phyloP scores from a whole-genome alignment of 2,329 filamentous ascomycete genomes.

The Xylariaceae sp. region DNA sequence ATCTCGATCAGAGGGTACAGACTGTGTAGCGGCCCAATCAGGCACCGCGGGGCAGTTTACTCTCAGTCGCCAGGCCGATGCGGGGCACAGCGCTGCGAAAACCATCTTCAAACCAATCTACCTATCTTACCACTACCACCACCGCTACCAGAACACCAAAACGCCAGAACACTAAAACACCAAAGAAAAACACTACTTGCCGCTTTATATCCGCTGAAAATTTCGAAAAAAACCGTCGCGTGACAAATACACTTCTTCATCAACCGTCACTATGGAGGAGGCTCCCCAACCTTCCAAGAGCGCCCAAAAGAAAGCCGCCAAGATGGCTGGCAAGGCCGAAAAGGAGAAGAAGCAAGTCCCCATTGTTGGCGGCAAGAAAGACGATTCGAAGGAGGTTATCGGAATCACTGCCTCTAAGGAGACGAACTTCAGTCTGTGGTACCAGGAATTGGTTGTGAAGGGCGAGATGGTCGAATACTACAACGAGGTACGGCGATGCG shows the following conservation, averaged over 20 bases:
- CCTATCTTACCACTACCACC: not conserved
- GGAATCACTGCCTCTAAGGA: conserved; percentile 39
- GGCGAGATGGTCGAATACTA: conserved; percentile 98
- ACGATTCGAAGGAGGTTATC: conserved; percentile 57
- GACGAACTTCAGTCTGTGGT: conserved; percentile 83
- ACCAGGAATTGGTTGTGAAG: conserved; percentile 95
- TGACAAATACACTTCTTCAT: not conserved
- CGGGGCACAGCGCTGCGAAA: conserved; percentile 9
- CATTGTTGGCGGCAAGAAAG: conserved; percentile 53
- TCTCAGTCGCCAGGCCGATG: conserved; percentile 7
- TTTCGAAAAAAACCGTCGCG: not conserved
- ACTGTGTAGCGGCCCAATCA: conserved; percentile 8
- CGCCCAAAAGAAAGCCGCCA: conserved; percentile 58
- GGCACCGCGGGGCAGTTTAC: conserved; percentile 11
- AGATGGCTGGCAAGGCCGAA: conserved; percentile 55
- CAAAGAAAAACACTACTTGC: not conserved
- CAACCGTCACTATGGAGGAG: conserved; percentile 12
- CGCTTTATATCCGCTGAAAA: not conserved
- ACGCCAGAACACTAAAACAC: too few relatives aligned
- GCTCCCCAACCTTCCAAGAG: conserved; percentile 50
- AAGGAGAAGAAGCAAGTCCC: conserved; percentile 56
- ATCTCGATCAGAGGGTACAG: not conserved
- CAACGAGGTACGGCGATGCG: conserved; percentile 32
- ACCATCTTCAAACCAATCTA: not conserved
- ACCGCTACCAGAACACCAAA: too few relatives aligned